Conservation (phyloP, 768 basidiomycete species). For the Termitomyces titanicus region DNA sequence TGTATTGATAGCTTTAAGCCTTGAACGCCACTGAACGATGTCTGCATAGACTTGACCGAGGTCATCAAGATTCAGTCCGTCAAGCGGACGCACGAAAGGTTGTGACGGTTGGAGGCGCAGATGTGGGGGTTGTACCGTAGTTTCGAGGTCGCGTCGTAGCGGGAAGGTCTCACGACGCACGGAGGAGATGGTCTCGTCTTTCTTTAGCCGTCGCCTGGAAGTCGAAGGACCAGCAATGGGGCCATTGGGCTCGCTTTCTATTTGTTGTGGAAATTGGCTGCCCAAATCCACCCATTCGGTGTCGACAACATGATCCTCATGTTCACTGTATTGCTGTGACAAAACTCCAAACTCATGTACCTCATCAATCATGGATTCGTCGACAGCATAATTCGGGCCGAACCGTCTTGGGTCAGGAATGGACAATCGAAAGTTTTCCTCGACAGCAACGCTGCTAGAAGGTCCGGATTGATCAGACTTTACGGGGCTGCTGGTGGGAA, state of each 20-base stretch:
- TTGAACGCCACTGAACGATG: slow-evolving; percentile 67
- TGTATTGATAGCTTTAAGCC: slow-evolving; percentile 66
- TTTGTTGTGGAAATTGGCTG: slow-evolving; percentile 38
- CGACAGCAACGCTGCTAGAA: slow-evolving; percentile 18
- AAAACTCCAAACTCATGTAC: slow-evolving; percentile 35
- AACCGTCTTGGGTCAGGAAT: slow-evolving; percentile 52
- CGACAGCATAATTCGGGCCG: slow-evolving; percentile 50
- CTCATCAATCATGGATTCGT: slow-evolving; percentile 27
- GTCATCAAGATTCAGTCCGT: slow-evolving; percentile 63
- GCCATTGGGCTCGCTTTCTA: slow-evolving; percentile 35
- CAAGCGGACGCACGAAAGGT: slow-evolving; percentile 74
- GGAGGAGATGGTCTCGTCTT: slow-evolving; percentile 30
- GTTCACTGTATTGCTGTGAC: slow-evolving; percentile 19
- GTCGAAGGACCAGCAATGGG: slow-evolving; percentile 33
- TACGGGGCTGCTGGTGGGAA: slow-evolving; percentile 60
- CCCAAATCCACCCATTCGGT: slow-evolving; percentile 64
- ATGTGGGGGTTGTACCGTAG: slow-evolving; percentile 57
- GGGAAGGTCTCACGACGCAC: slow-evolving; percentile 63
- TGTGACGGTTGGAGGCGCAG: slow-evolving; percentile 63
- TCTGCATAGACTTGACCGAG: slow-evolving; percentile 64
- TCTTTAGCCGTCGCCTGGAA: slow-evolving; percentile 32
- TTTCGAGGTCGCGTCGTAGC: slow-evolving; percentile 37
- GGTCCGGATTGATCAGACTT: slow-evolving; percentile 48
- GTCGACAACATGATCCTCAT: slow-evolving; percentile 23
- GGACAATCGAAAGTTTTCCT: slow-evolving; percentile 33